A percentile compares a stretch with the other conserved stretches of the same genome.
These are phyloP conservation scores for Trichoderma harzianum DNA, from an alignment of 2,329 filamentous ascomycete species.

Conservation along the genomic window DNA sequence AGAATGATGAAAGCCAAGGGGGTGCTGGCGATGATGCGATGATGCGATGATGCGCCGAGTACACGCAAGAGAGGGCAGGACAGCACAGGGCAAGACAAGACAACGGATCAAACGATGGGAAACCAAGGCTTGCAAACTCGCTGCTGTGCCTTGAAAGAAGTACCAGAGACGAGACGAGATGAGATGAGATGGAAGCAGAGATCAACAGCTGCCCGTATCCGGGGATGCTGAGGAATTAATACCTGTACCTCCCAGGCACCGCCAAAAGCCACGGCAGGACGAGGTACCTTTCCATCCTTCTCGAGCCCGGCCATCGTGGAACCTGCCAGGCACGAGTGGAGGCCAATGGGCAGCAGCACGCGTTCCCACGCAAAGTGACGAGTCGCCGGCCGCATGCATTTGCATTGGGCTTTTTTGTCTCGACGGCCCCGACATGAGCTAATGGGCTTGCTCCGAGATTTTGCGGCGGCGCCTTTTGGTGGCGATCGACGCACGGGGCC, in stretches of 20 bases:
- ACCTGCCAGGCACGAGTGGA: conserved; percentile 12
- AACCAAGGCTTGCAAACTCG: neutral
- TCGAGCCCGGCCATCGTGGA: neutral
- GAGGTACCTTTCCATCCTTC: neutral
- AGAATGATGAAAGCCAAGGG: neutral
- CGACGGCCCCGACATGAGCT: conserved; percentile 2
- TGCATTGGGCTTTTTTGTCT: neutral
- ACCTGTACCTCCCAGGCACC: neutral
- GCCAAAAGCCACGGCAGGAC: neutral
- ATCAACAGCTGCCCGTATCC: neutral
- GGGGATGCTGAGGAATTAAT: conserved; percentile 10
- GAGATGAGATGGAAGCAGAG: neutral
- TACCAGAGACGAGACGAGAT: neutral
- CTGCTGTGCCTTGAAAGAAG: neutral
- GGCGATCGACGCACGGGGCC: conserved; percentile 13
- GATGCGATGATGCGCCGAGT: neutral
- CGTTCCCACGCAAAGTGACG: conserved; percentile 7
- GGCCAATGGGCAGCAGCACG: conserved; percentile 16
- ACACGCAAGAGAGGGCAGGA: neutral
- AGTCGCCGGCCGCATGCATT: conserved; percentile 8
- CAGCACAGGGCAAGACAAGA: neutral
- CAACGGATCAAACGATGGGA: neutral
- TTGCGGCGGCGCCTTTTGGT: neutral
- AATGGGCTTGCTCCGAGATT: conserved; percentile 8
- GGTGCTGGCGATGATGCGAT: neutral